A percentile compares a stretch with the other conserved stretches of the same genome.
Conservation (phyloP, 2,329 filamentous ascomycete genomes). For the Talaromyces sp. region DNA sequence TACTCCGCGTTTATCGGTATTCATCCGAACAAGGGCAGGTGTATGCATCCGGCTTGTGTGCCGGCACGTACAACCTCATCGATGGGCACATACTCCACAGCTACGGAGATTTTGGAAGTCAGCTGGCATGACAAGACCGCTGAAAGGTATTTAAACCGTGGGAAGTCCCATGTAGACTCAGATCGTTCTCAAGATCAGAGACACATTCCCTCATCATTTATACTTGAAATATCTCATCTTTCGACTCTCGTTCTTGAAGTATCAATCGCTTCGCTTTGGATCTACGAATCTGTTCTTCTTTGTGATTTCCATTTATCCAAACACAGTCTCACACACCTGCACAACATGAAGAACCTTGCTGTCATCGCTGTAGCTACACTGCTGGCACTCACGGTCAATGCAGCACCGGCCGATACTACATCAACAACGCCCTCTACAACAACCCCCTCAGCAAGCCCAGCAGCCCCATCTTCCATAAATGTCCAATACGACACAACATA, state of each 20-base stretch:
- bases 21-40: neutral
- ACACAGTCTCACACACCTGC: neutral
- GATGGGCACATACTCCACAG: neutral
- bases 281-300: neutral
- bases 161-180: neutral
- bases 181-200: neutral
- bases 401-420: neutral
- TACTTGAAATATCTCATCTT: neutral
- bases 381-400: neutral
- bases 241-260: neutral
- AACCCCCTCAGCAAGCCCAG: neutral
- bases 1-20: neutral
- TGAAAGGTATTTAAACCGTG: neutral
- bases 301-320: neutral
- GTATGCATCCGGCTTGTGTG: neutral
- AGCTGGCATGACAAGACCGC: neutral
- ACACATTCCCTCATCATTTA: neutral
- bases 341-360: neutral
- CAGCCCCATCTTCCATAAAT: constrained; percentile 28
- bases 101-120: neutral
- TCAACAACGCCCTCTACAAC: neutral
- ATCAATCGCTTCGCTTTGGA: neutral
- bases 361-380: neutral
- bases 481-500: constrained; percentile 74
- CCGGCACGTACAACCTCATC: neutral